These are phyloP conservation scores for Phaeomoniella chlamydospora DNA, from an alignment of 2,329 filamentous ascomycete genomes.

Conservation along the genomic window DNA sequence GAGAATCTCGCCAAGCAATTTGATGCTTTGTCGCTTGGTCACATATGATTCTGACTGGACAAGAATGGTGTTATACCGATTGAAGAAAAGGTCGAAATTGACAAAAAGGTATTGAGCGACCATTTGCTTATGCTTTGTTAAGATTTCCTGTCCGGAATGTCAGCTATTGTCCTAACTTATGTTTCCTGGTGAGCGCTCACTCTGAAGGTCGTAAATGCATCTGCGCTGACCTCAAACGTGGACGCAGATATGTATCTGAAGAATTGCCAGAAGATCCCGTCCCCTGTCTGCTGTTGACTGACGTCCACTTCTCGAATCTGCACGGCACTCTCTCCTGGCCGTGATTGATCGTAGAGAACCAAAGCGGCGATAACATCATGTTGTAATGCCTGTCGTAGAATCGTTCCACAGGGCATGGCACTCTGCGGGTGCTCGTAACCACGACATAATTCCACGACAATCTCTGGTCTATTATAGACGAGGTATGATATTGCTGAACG, in stretches of 20 bases:
- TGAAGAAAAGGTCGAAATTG: conserved; percentile 90
- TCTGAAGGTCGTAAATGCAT: conserved; percentile 94
- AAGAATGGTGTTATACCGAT: conserved; percentile 59
- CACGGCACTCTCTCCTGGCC: conserved; percentile 57
- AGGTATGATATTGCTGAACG: conserved; percentile 81
- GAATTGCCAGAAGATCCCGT: conserved; percentile 90
- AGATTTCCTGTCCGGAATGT: conserved; percentile 55
- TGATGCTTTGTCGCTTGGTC: conserved; percentile 95
- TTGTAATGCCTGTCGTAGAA: conserved; percentile 78
- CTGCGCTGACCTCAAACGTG: conserved; percentile 90
- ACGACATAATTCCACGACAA: conserved; percentile 74
- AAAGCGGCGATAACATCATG: conserved; percentile 82
- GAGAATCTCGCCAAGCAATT: conserved; percentile 85
- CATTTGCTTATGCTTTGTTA: conserved; percentile 86
- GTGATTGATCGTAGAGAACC: conserved; percentile 82
- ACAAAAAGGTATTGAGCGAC: conserved; percentile 75
- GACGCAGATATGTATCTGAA: conserved; percentile 96
- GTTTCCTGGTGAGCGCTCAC: conserved; percentile 34
- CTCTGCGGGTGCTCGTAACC: conserved; percentile 86
- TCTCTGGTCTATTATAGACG: conserved; percentile 70
- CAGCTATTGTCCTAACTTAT: too few relatives aligned
- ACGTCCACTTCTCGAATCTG: conserved; percentile 66
- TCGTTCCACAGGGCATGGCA: conserved; percentile 78
- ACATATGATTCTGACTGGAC: conserved; percentile 93
- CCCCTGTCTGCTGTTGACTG: conserved; percentile 58